A percentile compares a stretch with the other conserved stretches of the same genome.
phyloP scores from a whole-genome alignment of 495 filamentous ascomycete genomes.

The Rusavskia elegans region DNA sequence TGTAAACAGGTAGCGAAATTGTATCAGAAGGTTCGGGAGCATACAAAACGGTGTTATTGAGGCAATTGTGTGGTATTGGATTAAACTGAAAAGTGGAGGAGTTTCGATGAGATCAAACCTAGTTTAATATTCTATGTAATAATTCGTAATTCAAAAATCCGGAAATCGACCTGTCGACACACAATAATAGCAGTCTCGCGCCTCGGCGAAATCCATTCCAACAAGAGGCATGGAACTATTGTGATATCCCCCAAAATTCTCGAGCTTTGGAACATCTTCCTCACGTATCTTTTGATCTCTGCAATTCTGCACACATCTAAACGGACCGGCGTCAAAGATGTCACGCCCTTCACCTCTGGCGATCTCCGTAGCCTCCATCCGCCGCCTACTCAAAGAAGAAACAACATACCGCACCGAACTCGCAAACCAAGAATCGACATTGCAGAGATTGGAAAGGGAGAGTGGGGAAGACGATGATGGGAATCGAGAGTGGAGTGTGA shows the following conservation, averaged over 20 bases:
- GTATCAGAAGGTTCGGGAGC: no score
- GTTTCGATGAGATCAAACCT: no score
- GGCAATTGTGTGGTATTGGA: neutral
- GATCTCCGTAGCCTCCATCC: slow-evolving; percentile 56
- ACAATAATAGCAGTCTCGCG: no score
- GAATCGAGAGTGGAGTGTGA: slow-evolving; percentile 55
- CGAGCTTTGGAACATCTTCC: no score
- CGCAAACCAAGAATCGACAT: slow-evolving; percentile 48
- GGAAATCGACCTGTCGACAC: no score
- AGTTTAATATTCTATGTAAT: no score
- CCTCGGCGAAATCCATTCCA: no score
- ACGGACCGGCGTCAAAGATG: slow-evolving; percentile 41
- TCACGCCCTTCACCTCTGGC: slow-evolving; percentile 54
- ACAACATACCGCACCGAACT: slow-evolving; percentile 76
- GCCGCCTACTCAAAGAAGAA: slow-evolving; percentile 83
- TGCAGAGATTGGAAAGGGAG: slow-evolving; percentile 43
- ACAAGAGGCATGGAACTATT: no score
- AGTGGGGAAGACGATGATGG: slow-evolving; percentile 33
- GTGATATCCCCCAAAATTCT: neutral
- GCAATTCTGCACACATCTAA: no score
- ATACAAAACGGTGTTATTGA: neutral
- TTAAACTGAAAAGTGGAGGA: no score
- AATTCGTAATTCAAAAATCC: no score
- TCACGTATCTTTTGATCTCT: no score
- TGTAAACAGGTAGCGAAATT: slow-evolving; percentile 17